Evolutionary conservation across 2,329 filamentous ascomycete genomes (phyloP), one percentile per base, ranked within the genome.

Genomic region (Scedosporium dehoogii): DNA sequence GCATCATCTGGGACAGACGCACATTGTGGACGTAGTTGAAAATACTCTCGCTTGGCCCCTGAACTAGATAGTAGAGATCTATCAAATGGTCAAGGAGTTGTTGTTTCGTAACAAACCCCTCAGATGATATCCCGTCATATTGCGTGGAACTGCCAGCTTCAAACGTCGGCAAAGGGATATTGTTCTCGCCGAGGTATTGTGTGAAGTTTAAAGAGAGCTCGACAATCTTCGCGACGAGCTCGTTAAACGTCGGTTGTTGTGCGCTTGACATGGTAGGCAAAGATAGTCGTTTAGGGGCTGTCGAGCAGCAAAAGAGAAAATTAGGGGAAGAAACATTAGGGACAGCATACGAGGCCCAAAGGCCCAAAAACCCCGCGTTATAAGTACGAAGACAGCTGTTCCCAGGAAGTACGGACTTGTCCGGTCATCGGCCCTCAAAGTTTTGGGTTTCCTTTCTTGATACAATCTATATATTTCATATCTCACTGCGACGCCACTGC

Each of bases 11-110:
- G 29, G 27, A n/a, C 9, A 6, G 46, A 7, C 72, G 69, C 67
- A 76, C 75, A 46, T 71, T 74, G 64, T 77, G 75, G 10, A 70
- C 70, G 59, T 76, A 76, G 67, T 77, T 77, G 67, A 79, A 80
- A 25, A 80, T 73, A 62, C 78, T 80, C 67, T 81, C 79, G 64
- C 77, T 80, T 0, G 79, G 79, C 0, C 79, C 79, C 59, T 79
- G 76, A 4, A 74, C 73, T 4, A 82, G 67, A 60, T 77, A 77
- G 65, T 71, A 75, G 70, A 81, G 71, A 60, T 82, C 78, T 29
- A 72, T 77, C 53, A 81, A 66, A 3, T 74, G 70, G 67, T 82
- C 79, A 12, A 77, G 67, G 3, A 81, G 72, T 53, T 70, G 66
- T 66, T 80, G 78, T 14, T 76, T 73, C 25, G 72, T 70, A 64